Base-by-base conservation (phyloP, 2,329 filamentous ascomycete species). In the Parastagonospora avenae region DNA sequence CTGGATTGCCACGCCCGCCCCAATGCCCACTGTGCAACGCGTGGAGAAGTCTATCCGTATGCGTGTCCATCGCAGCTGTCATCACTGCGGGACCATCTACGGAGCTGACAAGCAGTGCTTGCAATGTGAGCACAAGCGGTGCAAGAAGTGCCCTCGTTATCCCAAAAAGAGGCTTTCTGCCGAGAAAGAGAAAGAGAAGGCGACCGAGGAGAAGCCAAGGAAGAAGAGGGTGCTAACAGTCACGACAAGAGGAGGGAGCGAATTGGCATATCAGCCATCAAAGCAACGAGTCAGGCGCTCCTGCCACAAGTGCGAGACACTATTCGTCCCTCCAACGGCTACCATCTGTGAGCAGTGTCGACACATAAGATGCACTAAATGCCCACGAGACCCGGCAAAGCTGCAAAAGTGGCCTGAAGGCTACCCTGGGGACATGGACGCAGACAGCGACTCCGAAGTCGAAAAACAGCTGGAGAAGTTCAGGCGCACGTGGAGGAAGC, bases 41-140 rank as follows among this genome's bases (percentile, higher is more conserved):
- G 82, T 90, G 47, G 86, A 91, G 71, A 91, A 90, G 77, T 83
- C 88, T 10, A 89, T 91, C 59, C 85, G 88, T 51, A 89, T 92
- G 83, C 85, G 89, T 46, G 84, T 92, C 46, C 88, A 90, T 71
- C 85, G 87, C 60, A 87, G 83, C 56, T 97, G 92, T 74, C 92
- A 96, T 75, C 82, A 84, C 60, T 97, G 92, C 77, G 83, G 86
- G 51, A 84, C 87, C 11, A 83, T 83, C 19, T 96, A 93, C 71
- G 87, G 88, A 48, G 74, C 82, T 15, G 84, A 87, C 64, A 91
- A 88, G 75, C 80, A 88, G 52, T 96, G 92, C 74, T 74, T 81
- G 58, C 84, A 84, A 60, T 97, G 92, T 77, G 82, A 89, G 62
- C 92, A 97, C 75, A 79, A 80, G 40, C 85, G 90, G 60, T 97